Conservation (phyloP, 2,329 filamentous ascomycete genomes). For the Venturia pyrina region DNA sequence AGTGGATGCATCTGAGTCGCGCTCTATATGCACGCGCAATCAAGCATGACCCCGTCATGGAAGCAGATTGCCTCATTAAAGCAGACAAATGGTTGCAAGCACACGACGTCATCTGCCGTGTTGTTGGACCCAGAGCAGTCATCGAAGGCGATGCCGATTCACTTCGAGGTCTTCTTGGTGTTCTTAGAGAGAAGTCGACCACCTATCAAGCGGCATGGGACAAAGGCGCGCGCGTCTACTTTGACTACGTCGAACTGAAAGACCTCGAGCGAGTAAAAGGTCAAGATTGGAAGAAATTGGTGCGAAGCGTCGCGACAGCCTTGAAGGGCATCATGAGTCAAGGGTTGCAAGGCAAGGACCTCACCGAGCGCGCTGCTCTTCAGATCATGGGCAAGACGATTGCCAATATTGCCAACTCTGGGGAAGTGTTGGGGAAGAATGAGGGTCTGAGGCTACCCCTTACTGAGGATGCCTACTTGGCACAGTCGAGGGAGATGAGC, state of each 20-base stretch:
- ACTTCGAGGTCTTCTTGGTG: constrained; percentile 57
- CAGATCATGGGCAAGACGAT: constrained; percentile 72
- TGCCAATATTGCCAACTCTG: constrained; percentile 37
- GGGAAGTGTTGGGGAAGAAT: constrained; percentile 28
- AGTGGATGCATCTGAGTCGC: constrained; percentile 82
- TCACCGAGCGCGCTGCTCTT: constrained; percentile 57
- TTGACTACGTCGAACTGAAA: constrained; percentile 47
- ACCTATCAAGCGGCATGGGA: constrained; percentile 61
- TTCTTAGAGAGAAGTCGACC: constrained; percentile 42
- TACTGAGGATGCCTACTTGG: constrained; percentile 61
- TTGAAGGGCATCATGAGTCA: constrained; percentile 24
- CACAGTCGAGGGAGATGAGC: constrained; percentile 61
- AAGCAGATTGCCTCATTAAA: constrained; percentile 71
- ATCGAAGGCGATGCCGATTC: constrained; percentile 70
- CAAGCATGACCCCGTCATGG: constrained; percentile 55
- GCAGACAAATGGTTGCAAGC: constrained; percentile 71
- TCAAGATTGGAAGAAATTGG: constrained; percentile 16
- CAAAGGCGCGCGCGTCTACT: constrained; percentile 70
- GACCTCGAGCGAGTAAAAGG: constrained; percentile 24
- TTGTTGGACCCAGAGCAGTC: constrained; percentile 72
- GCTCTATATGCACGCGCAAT: constrained; percentile 71
- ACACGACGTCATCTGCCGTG: constrained; percentile 68
- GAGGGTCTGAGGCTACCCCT: constrained; percentile 52
- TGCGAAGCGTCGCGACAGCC: constrained; percentile 16
- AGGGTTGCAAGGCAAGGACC: constrained; percentile 27